These are phyloP conservation scores for Chytriomyces confervae DNA, from an alignment of 192 early-diverging fungal genomes.

Conservation along the genomic window DNA sequence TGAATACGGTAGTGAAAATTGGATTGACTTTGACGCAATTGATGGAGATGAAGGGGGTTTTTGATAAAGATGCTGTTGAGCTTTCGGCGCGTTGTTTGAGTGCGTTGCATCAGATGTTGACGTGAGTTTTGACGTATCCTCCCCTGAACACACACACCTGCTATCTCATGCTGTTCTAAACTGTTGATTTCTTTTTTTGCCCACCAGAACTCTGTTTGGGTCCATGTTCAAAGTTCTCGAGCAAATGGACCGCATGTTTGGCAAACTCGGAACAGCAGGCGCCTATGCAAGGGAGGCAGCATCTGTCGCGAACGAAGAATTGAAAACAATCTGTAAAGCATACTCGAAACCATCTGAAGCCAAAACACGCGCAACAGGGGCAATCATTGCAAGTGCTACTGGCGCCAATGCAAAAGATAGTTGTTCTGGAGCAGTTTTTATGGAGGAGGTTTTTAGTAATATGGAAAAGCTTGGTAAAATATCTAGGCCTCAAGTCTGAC, in stretches of 20 bases:
- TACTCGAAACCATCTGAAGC: constrained; percentile 33
- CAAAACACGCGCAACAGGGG: constrained; percentile 32
- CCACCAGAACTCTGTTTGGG: constrained; percentile 28
- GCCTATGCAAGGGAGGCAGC: constrained; percentile 39
- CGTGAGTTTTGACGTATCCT: constrained; percentile 27
- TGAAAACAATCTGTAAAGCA: constrained; percentile 14
- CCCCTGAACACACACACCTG: neutral
- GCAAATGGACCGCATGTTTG: constrained; percentile 44
- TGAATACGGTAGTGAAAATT: constrained; percentile 43
- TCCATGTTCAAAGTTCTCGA: constrained; percentile 51
- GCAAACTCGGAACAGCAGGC: constrained; percentile 37
- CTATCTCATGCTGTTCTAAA: neutral
- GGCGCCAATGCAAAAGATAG: constrained; percentile 19
- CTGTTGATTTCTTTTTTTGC: neutral
- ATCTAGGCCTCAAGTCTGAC: constrained; percentile 7
- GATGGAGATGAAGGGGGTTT: constrained; percentile 40
- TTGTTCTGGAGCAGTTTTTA: constrained; percentile 27
- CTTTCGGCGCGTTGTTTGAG: constrained; percentile 28
- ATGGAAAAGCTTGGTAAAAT: constrained; percentile 40
- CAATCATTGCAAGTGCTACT: constrained; percentile 29
- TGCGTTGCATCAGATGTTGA: constrained; percentile 25
- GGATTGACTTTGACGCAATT: constrained; percentile 40
- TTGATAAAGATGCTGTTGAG: constrained; percentile 44
- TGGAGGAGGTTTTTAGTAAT: constrained; percentile 36
- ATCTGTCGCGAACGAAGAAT: constrained; percentile 31